A percentile compares a stretch with the other conserved stretches of the same genome.
phyloP scores from a whole-genome alignment of 768 basidiomycete species.

The Stropharia rugosoannulata region DNA sequence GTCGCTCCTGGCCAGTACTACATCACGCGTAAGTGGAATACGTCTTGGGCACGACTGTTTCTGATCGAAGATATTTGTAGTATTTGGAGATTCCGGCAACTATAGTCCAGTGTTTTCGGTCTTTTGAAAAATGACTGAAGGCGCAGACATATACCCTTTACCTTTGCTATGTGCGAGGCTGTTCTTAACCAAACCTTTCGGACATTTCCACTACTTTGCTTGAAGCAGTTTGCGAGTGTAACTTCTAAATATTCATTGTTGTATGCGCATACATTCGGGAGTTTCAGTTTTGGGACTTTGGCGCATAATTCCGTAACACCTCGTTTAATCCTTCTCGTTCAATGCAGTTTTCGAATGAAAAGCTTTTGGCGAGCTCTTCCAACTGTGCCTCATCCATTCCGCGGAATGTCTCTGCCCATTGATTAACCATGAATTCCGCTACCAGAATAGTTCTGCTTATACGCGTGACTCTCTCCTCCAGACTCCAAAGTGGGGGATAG shows the following conservation, averaged over 20 bases:
- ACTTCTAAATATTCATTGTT: neutral
- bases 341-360: constrained; percentile 69
- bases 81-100: constrained; percentile 52
- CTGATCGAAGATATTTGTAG: constrained; percentile 9
- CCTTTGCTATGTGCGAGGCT: no score
- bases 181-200: no score
- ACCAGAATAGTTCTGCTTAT: constrained; percentile 69
- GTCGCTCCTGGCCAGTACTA: constrained; percentile 33
- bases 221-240: no score
- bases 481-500: constrained; percentile 65
- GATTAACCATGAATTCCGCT: constrained; percentile 67
- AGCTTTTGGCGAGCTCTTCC: constrained; percentile 72
- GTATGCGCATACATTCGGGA: neutral
- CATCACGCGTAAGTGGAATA: constrained; percentile 40
- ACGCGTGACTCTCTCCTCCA: constrained; percentile 57
- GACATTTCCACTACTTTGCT: no score
- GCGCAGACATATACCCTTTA: no score
- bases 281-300: constrained; percentile 6
- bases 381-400: constrained; percentile 59
- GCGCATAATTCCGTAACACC: constrained; percentile 43
- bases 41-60: neutral
- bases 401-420: constrained; percentile 70
- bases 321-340: constrained; percentile 68
- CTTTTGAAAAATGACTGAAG: neutral
- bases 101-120: constrained; percentile 38